Conservation (phyloP, 2,329 filamentous ascomycete genomes). For the Trichoderma atrobrunneum region DNA sequence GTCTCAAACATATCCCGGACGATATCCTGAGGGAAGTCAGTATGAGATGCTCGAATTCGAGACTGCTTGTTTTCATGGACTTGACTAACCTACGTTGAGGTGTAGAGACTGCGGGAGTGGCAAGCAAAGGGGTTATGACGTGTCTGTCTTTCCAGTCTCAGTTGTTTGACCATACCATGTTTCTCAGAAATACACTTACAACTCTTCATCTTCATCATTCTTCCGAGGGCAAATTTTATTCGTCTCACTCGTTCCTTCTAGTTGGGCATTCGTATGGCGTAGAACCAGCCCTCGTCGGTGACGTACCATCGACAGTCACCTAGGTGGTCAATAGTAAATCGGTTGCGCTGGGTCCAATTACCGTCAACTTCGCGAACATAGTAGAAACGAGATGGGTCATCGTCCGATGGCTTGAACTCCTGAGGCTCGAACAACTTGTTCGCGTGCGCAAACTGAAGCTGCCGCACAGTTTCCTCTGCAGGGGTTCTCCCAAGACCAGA, state of each 20-base stretch:
- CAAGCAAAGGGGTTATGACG: neutral
- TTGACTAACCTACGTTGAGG: neutral
- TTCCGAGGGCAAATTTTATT: neutral
- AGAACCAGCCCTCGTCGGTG: constrained; percentile 56
- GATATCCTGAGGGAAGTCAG: neutral
- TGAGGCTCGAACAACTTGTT: constrained; percentile 55
- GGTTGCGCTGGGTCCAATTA: constrained; percentile 57
- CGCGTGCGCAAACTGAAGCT: constrained; percentile 47
- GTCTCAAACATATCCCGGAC: neutral
- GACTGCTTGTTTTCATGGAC: neutral
- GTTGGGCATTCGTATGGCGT: constrained; percentile 54
- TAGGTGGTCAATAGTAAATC: constrained; percentile 58
- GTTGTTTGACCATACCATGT: neutral
- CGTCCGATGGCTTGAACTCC: constrained; percentile 61
- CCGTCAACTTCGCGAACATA: constrained; percentile 60
- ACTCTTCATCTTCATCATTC: neutral
- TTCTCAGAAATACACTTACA: neutral
- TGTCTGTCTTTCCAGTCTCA: neutral
- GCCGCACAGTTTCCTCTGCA: constrained; percentile 46
- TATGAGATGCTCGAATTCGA: neutral
- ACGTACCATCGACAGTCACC: constrained; percentile 59
- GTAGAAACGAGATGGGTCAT: constrained; percentile 59
- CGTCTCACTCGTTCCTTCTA: constrained; percentile 20
- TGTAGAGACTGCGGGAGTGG: neutral
- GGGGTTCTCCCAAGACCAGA: constrained; percentile 52